Base-by-base conservation (phyloP, 2,329 filamentous ascomycete genomes). In the Lizonia empirigonia region DNA sequence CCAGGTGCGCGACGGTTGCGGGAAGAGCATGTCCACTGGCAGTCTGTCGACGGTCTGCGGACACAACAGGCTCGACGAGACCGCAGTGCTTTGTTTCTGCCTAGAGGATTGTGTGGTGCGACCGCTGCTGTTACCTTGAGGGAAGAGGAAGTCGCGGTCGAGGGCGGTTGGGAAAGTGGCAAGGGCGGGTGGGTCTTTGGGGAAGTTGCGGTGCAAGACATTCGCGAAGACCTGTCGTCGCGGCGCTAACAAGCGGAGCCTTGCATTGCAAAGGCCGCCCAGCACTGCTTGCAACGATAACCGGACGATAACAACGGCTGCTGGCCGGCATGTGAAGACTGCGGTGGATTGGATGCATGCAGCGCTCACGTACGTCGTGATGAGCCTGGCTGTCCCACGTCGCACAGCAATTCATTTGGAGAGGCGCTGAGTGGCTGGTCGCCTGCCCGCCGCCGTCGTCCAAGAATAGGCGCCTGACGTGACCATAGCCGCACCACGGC, bases 21-120 rank as follows among this genome's bases (percentile, higher is more conserved):
- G 53, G 51, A 50, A 49, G 58, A 49, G 39, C 63, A 65, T 65
- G 47, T 57, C 47, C 27, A 37, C 32, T 22, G 24, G 26, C 58
- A 23, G 32, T 4, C 3, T 19, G 26, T 19, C 16, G 15, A 23
- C 18, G 7, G 26, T 24, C 18, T 23, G n/a, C 18, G 34, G 18
- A 24, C 37, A 41, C 30, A 32, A 30, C 22, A 38, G 38, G 41
- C 23, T 15, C 23, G 40, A n/a, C 29, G 35, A 46, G 37, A 37
- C 27, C 5, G 24, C 9, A 20, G 13, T 42, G 4, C n/a, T 18
- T 6, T 15, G 15, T 23, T 7, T 16, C 7, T 10, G 35, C 13
- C 16, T n/a, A n/a, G n/a, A n/a, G n/a, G n/a, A n/a, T n/a, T n/a
- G n/a, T n/a, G n/a, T 27, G 26, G 10, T 27, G 26, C 26, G 4